These are phyloP conservation scores for Coccinonectria pachysandricola DNA, from an alignment of 2,329 filamentous ascomycete species.

Conservation along the genomic window DNA sequence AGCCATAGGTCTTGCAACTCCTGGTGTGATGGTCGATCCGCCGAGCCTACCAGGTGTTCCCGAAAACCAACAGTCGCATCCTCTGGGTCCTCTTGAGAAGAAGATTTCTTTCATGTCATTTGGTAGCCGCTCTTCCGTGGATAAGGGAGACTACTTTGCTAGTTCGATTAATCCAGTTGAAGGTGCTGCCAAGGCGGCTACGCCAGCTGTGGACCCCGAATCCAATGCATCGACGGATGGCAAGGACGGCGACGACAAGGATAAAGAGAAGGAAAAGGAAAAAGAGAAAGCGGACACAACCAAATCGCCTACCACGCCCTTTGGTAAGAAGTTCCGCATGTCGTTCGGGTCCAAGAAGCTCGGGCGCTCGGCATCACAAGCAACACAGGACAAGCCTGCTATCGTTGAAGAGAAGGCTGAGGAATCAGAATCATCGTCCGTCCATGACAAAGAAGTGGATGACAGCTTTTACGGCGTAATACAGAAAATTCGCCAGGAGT, in stretches of 20 bases:
- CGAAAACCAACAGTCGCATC: conserved; percentile 34
- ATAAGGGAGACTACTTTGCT: conserved; percentile 71
- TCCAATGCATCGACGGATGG: conserved; percentile 40
- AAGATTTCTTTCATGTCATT: conserved; percentile 44
- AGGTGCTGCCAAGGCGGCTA: conserved; percentile 35
- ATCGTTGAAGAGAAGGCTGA: conserved; percentile 68
- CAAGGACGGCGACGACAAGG: conserved; percentile 39
- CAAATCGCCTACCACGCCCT: conserved; percentile 52
- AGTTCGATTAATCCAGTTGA: conserved; percentile 42
- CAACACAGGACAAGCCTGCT: conserved; percentile 58
- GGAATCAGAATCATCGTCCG: conserved; percentile 52
- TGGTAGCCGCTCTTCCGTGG: conserved; percentile 49
- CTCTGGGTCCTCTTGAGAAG: conserved; percentile 42
- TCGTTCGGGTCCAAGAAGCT: conserved; percentile 80
- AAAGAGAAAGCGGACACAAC: conserved; percentile 39
- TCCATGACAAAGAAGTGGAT: conserved; percentile 62
- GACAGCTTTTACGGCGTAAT: conserved; percentile 65
- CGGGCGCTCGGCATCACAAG: conserved; percentile 51
- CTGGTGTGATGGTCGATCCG: conserved; percentile 26
- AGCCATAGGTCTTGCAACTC: conserved; percentile 68
- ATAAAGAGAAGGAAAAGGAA: conserved; percentile 40
- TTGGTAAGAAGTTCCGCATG: conserved; percentile 81
- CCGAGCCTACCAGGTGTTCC: conserved; percentile 35
- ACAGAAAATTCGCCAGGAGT: conserved; percentile 62
- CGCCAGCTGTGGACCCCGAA: conserved; percentile 35